A percentile compares a stretch with the other conserved stretches of the same genome.
phyloP scores from a whole-genome alignment of 139 green algal genomes.

The Eudorina sp. region DNA sequence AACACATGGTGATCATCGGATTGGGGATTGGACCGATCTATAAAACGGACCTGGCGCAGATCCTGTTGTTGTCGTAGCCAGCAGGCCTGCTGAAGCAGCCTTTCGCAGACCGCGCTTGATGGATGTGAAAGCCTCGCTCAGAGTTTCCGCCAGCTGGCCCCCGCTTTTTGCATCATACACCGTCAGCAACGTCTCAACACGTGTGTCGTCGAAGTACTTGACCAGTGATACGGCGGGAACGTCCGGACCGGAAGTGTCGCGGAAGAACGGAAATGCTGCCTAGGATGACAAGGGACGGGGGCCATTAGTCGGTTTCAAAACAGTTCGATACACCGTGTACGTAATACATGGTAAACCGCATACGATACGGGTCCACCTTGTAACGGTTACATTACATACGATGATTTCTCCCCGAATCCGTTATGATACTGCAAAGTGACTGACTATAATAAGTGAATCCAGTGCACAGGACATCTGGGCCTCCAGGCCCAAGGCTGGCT shows the following conservation, averaged over 20 bases:
- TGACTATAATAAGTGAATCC: too few species aligned
- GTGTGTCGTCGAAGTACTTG: conserved; percentile 72
- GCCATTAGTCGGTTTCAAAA: neutral
- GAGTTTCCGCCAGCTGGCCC: conserved; percentile 34
- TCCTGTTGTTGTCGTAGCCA: neutral
- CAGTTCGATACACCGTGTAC: too few species aligned
- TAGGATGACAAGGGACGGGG: conserved; percentile 2
- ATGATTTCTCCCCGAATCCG: too few species aligned
- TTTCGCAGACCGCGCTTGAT: conserved; percentile 17
- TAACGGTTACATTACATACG: too few species aligned
- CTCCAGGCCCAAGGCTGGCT: too few species aligned
- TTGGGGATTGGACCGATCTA: too few species aligned
- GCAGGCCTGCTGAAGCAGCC: neutral
- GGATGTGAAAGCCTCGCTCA: conserved; percentile 21
- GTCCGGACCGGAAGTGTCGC: conserved; percentile 46
- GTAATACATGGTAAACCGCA: too few species aligned
- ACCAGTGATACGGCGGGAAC: conserved; percentile 35
- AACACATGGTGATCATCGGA: too few species aligned
- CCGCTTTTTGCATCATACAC: conserved; percentile 57
- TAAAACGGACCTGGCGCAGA: neutral
- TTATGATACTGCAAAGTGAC: too few species aligned
- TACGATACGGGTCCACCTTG: too few species aligned
- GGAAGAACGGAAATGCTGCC: conserved; percentile 68
- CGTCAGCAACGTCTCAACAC: conserved; percentile 56
- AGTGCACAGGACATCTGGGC: too few species aligned